Base-by-base conservation (phyloP, 2,329 filamentous ascomycete genomes). In the Lecanosticta acicola region DNA sequence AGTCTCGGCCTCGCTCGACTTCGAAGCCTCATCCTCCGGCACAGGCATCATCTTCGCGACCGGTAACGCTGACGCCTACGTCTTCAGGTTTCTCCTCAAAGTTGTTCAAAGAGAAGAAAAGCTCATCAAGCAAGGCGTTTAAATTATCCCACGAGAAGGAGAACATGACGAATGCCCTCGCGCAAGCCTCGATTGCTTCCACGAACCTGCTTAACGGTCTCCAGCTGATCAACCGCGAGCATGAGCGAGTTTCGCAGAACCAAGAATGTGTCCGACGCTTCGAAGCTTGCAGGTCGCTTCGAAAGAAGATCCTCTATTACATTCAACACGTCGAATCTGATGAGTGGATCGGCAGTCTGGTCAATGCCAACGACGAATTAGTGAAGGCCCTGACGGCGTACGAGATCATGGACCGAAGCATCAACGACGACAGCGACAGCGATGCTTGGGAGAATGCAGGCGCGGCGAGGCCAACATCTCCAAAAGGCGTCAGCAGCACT, bases 301-400 rank as follows among this genome's bases (percentile, higher is more conserved):
- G 93, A 39, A 78, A 88, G 47, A 87, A 87, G 63, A 85, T 97
- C 21, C 65, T 97, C 32, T 84, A 89, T 45, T 97, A 96, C 65
- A 95, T 97, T 53, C 88, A 97, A 62, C 78, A 89, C 41, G 85
- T 97, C 10, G 87, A 95, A 64, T 84, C 82, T 7, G 91, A 97
- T 61, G 83, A 97, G 60, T 96, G 86, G 76, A 82, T 98, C 7
- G 93, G 91, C 34, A 84, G 87, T 50, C 76, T 98, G 3, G 81
- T 98, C 14, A 87, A 93, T 60, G 90, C 91, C 54, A 97, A 98
- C 60, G 93, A 98, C 59, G 87, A 94, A 67, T 82, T 98, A n/a
- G 87, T 97, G 33, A 84, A 84, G 51, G 88, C 90, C 1, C 76
- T 98, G 46, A 95, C 94, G 80, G 86, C 89, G 0, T 98, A 89